phyloP scores from a whole-genome alignment of 306 rosid species.

The Cucurbita argyrosperma region DNA sequence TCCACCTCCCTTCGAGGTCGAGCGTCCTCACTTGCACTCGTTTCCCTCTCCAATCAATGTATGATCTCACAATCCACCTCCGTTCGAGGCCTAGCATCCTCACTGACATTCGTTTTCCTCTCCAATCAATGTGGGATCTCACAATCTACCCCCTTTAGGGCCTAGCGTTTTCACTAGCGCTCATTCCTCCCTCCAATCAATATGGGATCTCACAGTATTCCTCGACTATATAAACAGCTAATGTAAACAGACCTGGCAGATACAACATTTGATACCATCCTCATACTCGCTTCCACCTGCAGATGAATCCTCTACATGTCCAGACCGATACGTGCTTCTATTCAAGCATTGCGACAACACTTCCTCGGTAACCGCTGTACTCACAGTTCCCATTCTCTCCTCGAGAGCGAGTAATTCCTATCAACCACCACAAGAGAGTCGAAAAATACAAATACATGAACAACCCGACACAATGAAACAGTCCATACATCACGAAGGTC shows the following conservation, averaged over 20 bases:
- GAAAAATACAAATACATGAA: background rate
- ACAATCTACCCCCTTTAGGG: too few species aligned
- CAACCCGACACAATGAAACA: background rate
- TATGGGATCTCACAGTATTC: too few species aligned
- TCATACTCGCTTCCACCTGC: constrained; percentile 25
- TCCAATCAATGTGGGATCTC: too few species aligned
- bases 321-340: constrained; percentile 34
- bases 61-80: too few species aligned
- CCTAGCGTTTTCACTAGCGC: too few species aligned
- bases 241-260: constrained; percentile 63
- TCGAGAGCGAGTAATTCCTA: constrained; percentile 92
- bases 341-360: constrained; percentile 49
- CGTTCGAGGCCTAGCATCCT: too few species aligned
- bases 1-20: too few species aligned
- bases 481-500: background rate
- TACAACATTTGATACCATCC: constrained; percentile 72
- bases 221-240: background rate
- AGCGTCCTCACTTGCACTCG: too few species aligned
- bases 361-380: constrained; percentile 90
- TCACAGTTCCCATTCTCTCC: constrained; percentile 92
- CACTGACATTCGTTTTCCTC: too few species aligned
- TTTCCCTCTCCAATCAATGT: too few species aligned
- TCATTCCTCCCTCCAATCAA: too few species aligned
- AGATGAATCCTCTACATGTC: constrained; percentile 22
- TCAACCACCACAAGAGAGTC: background rate